Evolutionary conservation across 2,329 filamentous ascomycete genomes (phyloP).

Genomic region (Aspergillus neotritici): DNA sequence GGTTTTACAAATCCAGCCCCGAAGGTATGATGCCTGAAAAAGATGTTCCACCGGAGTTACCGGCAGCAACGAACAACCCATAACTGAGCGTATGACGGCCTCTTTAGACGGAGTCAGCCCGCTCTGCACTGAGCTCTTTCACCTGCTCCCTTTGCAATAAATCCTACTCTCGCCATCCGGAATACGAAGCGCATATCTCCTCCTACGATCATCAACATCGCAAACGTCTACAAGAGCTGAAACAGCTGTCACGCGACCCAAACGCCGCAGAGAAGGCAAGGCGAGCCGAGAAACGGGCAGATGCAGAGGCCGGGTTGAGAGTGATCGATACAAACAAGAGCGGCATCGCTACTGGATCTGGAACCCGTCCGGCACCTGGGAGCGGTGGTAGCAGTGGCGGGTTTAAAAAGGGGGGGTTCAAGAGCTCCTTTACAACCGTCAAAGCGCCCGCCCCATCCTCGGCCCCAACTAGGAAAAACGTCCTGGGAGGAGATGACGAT

Average conservation of each 20-base stretch:
- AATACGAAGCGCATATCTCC: slow-evolving; percentile 89
- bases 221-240: slow-evolving; percentile 53
- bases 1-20: slow-evolving; percentile 45
- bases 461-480: slow-evolving; percentile 36
- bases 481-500: slow-evolving; percentile 39
- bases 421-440: slow-evolving; percentile 63
- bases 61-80: neutral
- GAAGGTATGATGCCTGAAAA: slow-evolving; percentile 29
- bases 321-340: slow-evolving; percentile 31
- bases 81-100: slow-evolving; percentile 2
- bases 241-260: slow-evolving; percentile 41
- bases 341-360: slow-evolving; percentile 12
- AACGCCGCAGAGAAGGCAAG: slow-evolving; percentile 40
- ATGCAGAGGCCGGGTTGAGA: slow-evolving; percentile 38
- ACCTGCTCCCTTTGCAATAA: slow-evolving; percentile 86
- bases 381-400: slow-evolving; percentile 29
- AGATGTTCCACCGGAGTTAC: neutral
- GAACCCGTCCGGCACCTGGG: slow-evolving; percentile 14
- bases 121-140: slow-evolving; percentile 72
- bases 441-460: slow-evolving; percentile 30
- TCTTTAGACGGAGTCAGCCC: slow-evolving; percentile 55
- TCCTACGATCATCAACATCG: slow-evolving; percentile 96
- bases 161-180: slow-evolving; percentile 90
- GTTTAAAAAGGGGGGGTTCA: slow-evolving; percentile 80
- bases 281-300: slow-evolving; percentile 38